Evolutionary conservation across 139 green algal species (phyloP), one percentile per base, ranked within the genome.

Genomic region (Edaphochlamys debaryana): DNA sequence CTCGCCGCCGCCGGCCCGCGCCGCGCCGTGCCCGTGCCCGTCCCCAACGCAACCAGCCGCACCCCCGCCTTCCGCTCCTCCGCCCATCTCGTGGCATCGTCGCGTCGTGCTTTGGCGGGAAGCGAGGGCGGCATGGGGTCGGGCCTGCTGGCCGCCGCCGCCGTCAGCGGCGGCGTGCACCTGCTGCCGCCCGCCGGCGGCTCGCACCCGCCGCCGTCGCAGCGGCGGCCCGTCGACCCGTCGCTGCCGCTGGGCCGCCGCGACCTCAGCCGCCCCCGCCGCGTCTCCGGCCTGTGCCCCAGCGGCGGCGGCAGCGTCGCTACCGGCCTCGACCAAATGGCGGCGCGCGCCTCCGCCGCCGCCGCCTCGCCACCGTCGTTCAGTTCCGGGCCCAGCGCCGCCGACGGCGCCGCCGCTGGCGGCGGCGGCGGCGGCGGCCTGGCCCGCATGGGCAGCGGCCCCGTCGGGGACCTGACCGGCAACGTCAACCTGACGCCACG

Each of bases 51-150:
- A 2, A 32, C 15, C 54, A 80, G 73, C 58, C 73, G 73, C 0
- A 80, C 58, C 30, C 73, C 73, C 4, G 73, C 73, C 13, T 80
- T 80, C 54, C 73, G 73, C 27, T 34, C 54, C 72, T 9, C 72
- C 50, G 50, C 50, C 6, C 50, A n/a, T n/a, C n/a, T n/a, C n/a
- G n/a, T n/a, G n/a, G n/a, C n/a, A n/a, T n/a, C n/a, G n/a, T n/a
- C n/a, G n/a, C n/a, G n/a, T n/a, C n/a, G n/a, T n/a, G n/a, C n/a
- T n/a, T n/a, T n/a, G n/a, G n/a, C n/a, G n/a, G n/a, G n/a, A n/a
- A n/a, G n/a, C n/a, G n/a, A n/a, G n/a, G n/a, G n/a, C n/a, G n/a
- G n/a, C n/a, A n/a, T n/a, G n/a, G n/a, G n/a, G n/a, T n/a, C n/a
- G n/a, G n/a, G n/a, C n/a, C n/a, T n/a, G n/a, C n/a, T n/a, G n/a